Base-by-base conservation (phyloP, 2,329 filamentous ascomycete species). In the Diplocarpon mali region DNA sequence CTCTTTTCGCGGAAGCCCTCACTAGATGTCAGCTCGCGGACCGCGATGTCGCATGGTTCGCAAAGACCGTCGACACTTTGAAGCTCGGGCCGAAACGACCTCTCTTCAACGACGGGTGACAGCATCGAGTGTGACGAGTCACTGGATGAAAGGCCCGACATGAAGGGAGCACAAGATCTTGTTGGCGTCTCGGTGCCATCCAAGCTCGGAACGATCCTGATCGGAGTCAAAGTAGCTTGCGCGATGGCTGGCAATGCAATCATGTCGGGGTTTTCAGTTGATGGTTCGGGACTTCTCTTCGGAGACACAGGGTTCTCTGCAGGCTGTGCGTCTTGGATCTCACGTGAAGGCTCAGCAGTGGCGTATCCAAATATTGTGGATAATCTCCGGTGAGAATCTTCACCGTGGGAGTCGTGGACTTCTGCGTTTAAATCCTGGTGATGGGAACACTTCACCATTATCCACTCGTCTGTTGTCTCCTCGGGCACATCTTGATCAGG, bases 251-350 rank as follows among this genome's bases (percentile, higher is more conserved):
- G 20, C 20, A 7, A 4, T 24, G 20, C 20, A 24, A 24, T 24
- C 20, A 24, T 24, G 10, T n/a, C 17, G 12, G 14, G 7, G 5
- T 24, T 4, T 24, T 14, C n/a, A 11, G 34, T 15, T 16, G 28
- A 27, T 24, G 27, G 8, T 15, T 38, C 35, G 39, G 30, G 11
- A 14, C 4, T 32, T 32, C 9, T 38, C 29, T 37, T 14, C n/a
- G 9, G 15, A 36, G 41, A 27, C 13, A 27, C 14, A 32, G 29
- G 3, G 24, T 53, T 52, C 30, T 50, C 43, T n/a, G 49, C 45
- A 39, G 51, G 47, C 38, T 55, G 50, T 15, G 50, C 44, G 35
- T 51, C 39, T 14, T 42, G 38, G 16, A 53, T 47, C 39, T 53
- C 50, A 5, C 47, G 48, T n/a, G 46, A 46, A 38, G 51, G 46